Conservation (phyloP, 2,329 filamentous ascomycete species). For the Cercospora sp. region DNA sequence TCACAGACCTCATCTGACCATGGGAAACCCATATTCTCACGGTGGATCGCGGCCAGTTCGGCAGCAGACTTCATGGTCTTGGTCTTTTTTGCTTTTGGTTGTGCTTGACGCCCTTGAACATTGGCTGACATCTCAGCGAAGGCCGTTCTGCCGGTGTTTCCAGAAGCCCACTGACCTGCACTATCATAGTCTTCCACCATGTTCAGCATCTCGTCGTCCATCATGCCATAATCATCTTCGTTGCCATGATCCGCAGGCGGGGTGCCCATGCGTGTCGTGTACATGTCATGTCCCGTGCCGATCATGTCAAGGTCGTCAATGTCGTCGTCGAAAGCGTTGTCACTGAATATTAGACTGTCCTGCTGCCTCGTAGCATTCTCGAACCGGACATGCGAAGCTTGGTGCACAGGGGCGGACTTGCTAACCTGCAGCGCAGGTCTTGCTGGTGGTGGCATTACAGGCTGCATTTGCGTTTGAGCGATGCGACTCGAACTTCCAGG, state of each 20-base stretch:
- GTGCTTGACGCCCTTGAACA: slow-evolving; percentile 20
- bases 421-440: not conserved
- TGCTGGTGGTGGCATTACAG: slow-evolving; percentile 23
- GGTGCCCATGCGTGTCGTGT: slow-evolving; percentile 42
- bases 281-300: slow-evolving; percentile 36
- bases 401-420: not conserved
- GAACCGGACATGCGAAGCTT: not conserved
- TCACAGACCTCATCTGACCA: slow-evolving; percentile 86
- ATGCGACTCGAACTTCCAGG: slow-evolving; percentile 35
- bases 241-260: slow-evolving; percentile 34
- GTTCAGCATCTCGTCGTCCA: slow-evolving; percentile 44
- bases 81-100: slow-evolving; percentile 32
- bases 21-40: slow-evolving; percentile 47
- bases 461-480: slow-evolving; percentile 36
- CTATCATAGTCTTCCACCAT: slow-evolving; percentile 47
- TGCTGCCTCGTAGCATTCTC: slow-evolving; percentile 6
- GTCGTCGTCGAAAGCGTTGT: slow-evolving; percentile 25
- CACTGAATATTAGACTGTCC: slow-evolving; percentile 4
- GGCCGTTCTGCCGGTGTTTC: slow-evolving; percentile 24
- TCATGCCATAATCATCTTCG: slow-evolving; percentile 39
- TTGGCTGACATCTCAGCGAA: slow-evolving; percentile 39
- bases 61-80: slow-evolving; percentile 21
- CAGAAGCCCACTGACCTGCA: slow-evolving; percentile 29
- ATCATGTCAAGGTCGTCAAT: slow-evolving; percentile 31
- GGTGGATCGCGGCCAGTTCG: slow-evolving; percentile 29